Evolutionary conservation across 225 moss, liverwort and hornwort species (phyloP).

Genomic region (Rhytidiadelphus loreus): DNA sequence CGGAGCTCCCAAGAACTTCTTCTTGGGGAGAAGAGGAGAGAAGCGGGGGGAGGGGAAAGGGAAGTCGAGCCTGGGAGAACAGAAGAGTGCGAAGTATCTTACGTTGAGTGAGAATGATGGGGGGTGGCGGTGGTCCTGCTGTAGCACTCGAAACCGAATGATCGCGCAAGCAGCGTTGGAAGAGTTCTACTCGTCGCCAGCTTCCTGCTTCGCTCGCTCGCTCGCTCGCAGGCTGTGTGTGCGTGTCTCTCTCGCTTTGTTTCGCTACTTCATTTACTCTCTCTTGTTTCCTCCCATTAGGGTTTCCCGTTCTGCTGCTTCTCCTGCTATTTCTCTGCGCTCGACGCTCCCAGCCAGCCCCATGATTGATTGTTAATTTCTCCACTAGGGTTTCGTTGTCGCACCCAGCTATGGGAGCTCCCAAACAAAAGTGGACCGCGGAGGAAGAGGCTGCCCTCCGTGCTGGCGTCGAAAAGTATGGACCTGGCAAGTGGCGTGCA

Average conservation of each 20-base stretch:
- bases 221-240: neutral
- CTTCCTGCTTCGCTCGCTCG: neutral
- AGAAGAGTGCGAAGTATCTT: neutral
- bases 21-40: neutral
- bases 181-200: neutral
- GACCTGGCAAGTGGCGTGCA: constrained; percentile 97
- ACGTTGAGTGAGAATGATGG: neutral
- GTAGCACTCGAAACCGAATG: neutral
- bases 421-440: constrained; percentile 98
- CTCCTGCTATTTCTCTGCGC: neutral
- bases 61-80: neutral
- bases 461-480: constrained; percentile 97
- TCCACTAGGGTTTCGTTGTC: constrained; percentile 23
- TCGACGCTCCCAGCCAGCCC: neutral
- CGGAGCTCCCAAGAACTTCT: constrained; percentile 28
- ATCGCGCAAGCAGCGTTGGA: neutral
- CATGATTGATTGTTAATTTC: constrained; percentile 22
- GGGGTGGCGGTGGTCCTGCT: neutral
- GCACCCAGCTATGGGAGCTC: constrained; percentile 75
- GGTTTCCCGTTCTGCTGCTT: neutral
- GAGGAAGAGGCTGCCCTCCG: constrained; percentile 98
- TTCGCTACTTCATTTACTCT: neutral
- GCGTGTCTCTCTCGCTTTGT: neutral
- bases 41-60: neutral
- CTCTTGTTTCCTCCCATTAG: neutral